Evolutionary conservation across 331 rosid species (phyloP).

Genomic region (Malus hybrid): DNA sequence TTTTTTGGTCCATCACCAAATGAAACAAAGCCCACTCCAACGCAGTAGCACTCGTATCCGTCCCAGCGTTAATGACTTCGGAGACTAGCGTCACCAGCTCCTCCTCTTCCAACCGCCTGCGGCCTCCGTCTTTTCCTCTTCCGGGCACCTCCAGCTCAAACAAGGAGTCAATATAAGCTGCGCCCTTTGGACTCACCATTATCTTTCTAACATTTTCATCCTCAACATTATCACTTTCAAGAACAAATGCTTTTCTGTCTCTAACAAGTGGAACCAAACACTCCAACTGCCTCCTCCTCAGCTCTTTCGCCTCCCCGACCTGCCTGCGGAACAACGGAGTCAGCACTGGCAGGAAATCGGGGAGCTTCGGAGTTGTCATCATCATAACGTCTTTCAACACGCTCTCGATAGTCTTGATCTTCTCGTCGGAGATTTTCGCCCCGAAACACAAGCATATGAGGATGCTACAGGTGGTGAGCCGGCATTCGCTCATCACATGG

Average conservation of each 20-base stretch:
- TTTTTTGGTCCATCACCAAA: constrained; percentile 52
- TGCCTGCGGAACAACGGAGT: constrained; percentile 60
- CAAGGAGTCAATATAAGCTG: constrained; percentile 89
- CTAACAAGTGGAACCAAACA: constrained; percentile 58
- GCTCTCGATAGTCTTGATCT: constrained; percentile 58
- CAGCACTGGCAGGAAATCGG: constrained; percentile 68
- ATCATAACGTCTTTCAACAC: constrained; percentile 80
- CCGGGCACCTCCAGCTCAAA: constrained; percentile 58
- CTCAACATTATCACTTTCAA: constrained; percentile 10
- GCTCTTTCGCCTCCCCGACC: constrained; percentile 42
- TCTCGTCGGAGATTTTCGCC: constrained; percentile 50
- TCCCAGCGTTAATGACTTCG: constrained; percentile 79
- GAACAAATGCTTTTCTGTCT: constrained; percentile 35
- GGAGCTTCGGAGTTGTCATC: constrained; percentile 63
- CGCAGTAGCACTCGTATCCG: constrained; percentile 87
- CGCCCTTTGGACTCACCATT: constrained; percentile 70
- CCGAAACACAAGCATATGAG: constrained; percentile 85
- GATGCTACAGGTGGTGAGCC: constrained; percentile 76
- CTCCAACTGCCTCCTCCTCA: constrained; percentile 62
- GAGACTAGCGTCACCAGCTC: constrained; percentile 82
- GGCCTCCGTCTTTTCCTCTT: constrained; percentile 13
- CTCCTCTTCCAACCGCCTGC: constrained; percentile 45
- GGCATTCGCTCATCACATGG: constrained; percentile 66
- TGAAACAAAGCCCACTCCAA: constrained; percentile 85
- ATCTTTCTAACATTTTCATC: background rate